Evolutionary conservation across 805 yeast genomes (phyloP).

Genomic region (Wickerhamiella domercqiae): DNA sequence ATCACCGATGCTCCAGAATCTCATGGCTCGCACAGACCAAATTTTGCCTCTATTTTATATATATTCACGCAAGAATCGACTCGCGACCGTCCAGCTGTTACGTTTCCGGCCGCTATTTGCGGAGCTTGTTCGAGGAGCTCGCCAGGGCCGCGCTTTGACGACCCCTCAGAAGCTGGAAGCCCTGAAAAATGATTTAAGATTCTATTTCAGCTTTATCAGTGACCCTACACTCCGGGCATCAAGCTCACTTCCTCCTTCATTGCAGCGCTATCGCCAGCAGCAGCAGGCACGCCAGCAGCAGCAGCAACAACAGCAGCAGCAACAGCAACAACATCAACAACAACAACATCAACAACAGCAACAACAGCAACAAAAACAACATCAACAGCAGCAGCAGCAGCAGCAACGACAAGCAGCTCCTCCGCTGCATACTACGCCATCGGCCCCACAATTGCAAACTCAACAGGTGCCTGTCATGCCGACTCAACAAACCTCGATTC

Average conservation of each 20-base stretch:
- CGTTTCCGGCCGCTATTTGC: slow-evolving; percentile 68
- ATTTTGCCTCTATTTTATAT: slow-evolving; percentile 65
- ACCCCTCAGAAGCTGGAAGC: slow-evolving; percentile 58
- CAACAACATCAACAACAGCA: slow-evolving; percentile 21
- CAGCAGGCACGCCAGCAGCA: slow-evolving; percentile 12
- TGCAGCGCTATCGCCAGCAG: slow-evolving; percentile 11
- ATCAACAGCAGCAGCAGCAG: slow-evolving; percentile 18
- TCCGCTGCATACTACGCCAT: background rate
- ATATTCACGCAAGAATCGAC: slow-evolving; percentile 49
- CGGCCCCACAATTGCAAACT: background rate
- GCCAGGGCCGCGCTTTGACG: slow-evolving; percentile 50
- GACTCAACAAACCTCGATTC: background rate
- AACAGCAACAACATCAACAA: slow-evolving; percentile 15
- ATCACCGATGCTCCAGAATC: slow-evolving; percentile 36
- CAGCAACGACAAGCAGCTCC: slow-evolving; percentile 10
- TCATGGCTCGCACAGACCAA: slow-evolving; percentile 44
- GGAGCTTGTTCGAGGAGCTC: slow-evolving; percentile 55
- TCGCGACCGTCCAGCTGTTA: slow-evolving; percentile 60
- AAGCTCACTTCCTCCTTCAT: slow-evolving; percentile 12
- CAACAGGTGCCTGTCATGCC: background rate
- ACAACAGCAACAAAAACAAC: slow-evolving; percentile 11
- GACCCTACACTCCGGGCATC: slow-evolving; percentile 23
- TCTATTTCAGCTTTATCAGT: slow-evolving; percentile 59
- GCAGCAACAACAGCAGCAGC: slow-evolving; percentile 3
- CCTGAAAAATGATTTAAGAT: slow-evolving; percentile 54